Evolutionary conservation across 495 filamentous ascomycete species (phyloP).

Genomic region (Cercophora sp.): DNA sequence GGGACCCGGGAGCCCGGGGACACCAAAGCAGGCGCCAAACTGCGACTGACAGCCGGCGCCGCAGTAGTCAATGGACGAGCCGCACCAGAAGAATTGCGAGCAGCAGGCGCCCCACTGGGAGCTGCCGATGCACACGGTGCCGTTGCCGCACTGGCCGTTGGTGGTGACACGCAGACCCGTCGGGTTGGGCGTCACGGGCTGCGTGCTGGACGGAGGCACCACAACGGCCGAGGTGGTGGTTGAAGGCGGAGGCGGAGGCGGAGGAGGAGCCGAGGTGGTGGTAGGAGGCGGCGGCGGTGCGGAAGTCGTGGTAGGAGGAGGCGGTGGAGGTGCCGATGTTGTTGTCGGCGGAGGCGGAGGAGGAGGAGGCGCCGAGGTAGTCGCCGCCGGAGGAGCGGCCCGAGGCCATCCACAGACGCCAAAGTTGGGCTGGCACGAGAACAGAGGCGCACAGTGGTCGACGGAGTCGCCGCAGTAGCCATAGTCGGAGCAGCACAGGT

Average conservation of each 20-base stretch:
- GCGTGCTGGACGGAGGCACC: not conserved
- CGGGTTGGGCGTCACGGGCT: not conserved
- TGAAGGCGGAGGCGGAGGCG: not conserved
- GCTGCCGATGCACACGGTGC: slow-evolving; percentile 29
- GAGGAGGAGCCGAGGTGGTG: slow-evolving; percentile 2
- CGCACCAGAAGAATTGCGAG: slow-evolving; percentile 49
- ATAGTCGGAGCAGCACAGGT: slow-evolving; percentile 41
- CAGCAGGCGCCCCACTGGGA: slow-evolving; percentile 35
- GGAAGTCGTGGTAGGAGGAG: slow-evolving; percentile 12
- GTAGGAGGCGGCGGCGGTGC: not conserved
- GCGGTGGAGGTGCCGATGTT: slow-evolving; percentile 12
- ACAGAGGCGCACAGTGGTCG: slow-evolving; percentile 45
- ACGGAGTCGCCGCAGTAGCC: slow-evolving; percentile 47
- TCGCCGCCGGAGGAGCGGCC: slow-evolving; percentile 4
- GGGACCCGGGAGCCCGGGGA: slow-evolving; percentile 4
- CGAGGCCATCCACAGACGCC: slow-evolving; percentile 37
- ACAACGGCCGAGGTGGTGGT: slow-evolving; percentile 1
- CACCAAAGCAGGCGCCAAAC: slow-evolving; percentile 35
- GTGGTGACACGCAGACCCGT: slow-evolving; percentile 19
- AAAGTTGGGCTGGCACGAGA: slow-evolving; percentile 47
- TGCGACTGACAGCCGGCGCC: slow-evolving; percentile 46
- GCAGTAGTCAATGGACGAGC: slow-evolving; percentile 45
- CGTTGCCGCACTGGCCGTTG: slow-evolving; percentile 35
- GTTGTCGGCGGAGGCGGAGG: slow-evolving; percentile 7
- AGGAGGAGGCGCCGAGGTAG: slow-evolving; percentile 13